Conservation (phyloP, 208 protist genomes). For the Trypanosoma vivax region DNA sequence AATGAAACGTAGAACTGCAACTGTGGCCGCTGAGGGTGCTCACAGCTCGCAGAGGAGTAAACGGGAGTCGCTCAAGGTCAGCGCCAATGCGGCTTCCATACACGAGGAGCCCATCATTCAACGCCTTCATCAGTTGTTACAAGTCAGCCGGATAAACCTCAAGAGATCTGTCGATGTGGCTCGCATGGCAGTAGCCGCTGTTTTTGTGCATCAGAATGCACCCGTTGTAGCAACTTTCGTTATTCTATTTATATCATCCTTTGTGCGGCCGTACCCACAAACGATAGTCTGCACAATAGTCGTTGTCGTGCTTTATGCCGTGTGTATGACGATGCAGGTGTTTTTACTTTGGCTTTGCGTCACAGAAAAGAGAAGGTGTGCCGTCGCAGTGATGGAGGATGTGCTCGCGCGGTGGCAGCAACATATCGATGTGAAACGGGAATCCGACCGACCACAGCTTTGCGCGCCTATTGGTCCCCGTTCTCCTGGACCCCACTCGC, state of each 20-base stretch:
- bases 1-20: too few species aligned
- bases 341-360: conserved; percentile 72
- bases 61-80: too few species aligned
- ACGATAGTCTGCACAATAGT: conserved; percentile 54
- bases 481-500: conserved; percentile 54
- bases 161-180: conserved; percentile 26
- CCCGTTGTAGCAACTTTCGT: conserved; percentile 45
- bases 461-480: conserved; percentile 52
- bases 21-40: too few species aligned
- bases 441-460: conserved; percentile 54
- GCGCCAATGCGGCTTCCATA: too few species aligned
- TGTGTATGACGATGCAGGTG: conserved; percentile 50
- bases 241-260: conserved; percentile 64
- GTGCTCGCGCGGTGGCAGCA: conserved; percentile 56
- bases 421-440: conserved; percentile 40
- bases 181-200: conserved; percentile 32
- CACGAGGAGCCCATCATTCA: conserved; percentile 59
- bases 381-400: conserved; percentile 44
- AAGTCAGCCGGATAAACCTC: conserved; percentile 32
- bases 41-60: too few species aligned
- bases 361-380: conserved; percentile 70
- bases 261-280: conserved; percentile 35
- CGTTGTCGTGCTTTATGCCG: conserved; percentile 54
- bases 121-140: conserved; percentile 47
- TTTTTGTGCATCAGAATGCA: conserved; percentile 54